Evolutionary conservation across 768 basidiomycete species (phyloP).

Genomic region (Termitomyces sp.): DNA sequence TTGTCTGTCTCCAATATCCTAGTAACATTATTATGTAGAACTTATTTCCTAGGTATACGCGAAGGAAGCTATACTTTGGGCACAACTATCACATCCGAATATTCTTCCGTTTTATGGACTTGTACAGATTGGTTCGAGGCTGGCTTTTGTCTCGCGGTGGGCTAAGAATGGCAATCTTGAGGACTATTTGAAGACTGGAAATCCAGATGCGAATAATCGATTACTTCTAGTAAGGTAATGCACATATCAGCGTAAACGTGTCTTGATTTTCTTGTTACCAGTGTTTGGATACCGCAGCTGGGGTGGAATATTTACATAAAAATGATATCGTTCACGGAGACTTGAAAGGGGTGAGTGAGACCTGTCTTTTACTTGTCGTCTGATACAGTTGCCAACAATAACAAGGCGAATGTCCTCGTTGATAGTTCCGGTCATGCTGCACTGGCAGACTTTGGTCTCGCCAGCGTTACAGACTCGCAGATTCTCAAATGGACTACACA

Average conservation of each 20-base stretch:
- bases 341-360: conserved; percentile 1
- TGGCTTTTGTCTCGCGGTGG: neutral
- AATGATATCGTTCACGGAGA: conserved; percentile 7
- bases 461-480: neutral
- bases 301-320: conserved; percentile 4
- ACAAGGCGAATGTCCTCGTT: neutral
- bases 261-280: neutral
- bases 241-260: no score
- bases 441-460: neutral
- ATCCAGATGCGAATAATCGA: neutral
- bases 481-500: neutral
- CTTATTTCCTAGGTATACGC: neutral
- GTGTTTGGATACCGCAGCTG: conserved; percentile 5
- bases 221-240: conserved; percentile 5
- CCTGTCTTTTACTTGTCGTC: no score
- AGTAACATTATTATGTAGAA: neutral
- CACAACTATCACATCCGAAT: conserved; percentile 4
- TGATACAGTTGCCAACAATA: no score
- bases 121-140: neutral
- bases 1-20: neutral
- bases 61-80: neutral
- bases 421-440: conserved; percentile 1
- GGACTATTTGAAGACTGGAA: neutral
- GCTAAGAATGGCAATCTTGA: neutral
- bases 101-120: conserved; percentile 3